Evolutionary conservation across 495 filamentous ascomycete species (phyloP).

Genomic region (Penicillium chermesinum): DNA sequence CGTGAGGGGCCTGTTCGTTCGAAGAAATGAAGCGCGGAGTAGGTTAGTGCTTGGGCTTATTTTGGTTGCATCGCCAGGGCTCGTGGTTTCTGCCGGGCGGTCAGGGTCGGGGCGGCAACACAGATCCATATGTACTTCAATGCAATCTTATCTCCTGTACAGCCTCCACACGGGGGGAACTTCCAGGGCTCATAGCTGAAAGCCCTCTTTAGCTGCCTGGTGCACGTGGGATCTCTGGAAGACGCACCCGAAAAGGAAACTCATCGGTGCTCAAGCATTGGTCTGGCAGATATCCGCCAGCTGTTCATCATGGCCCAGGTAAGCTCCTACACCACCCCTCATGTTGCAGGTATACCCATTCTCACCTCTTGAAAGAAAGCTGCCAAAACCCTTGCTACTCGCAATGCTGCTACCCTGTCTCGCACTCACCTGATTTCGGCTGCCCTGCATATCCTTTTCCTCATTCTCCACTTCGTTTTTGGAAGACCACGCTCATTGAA

Average conservation of each 20-base stretch:
- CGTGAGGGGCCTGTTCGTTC: neutral
- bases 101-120: constrained; percentile 25
- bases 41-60: constrained; percentile 14
- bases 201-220: too few species aligned
- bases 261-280: neutral
- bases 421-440: constrained; percentile 74
- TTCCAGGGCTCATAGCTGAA: neutral
- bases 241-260: neutral
- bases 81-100: constrained; percentile 25
- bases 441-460: constrained; percentile 64
- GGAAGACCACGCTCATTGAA: constrained; percentile 62
- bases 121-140: neutral
- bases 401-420: constrained; percentile 68
- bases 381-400: constrained; percentile 79
- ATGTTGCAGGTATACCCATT: constrained; percentile 2
- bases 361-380: constrained; percentile 63
- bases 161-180: neutral
- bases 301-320: constrained; percentile 32
- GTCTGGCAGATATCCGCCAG: neutral
- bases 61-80: constrained; percentile 20
- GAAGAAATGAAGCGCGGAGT: constrained; percentile 5
- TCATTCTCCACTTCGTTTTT: constrained; percentile 61
- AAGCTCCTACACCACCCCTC: constrained; percentile 8
- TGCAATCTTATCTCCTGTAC: neutral
- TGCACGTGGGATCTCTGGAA: too few species aligned